A percentile compares a stretch with the other conserved stretches of the same genome.
phyloP scores from a whole-genome alignment of 441 rosid genomes.

The Corymbia calophylla region DNA sequence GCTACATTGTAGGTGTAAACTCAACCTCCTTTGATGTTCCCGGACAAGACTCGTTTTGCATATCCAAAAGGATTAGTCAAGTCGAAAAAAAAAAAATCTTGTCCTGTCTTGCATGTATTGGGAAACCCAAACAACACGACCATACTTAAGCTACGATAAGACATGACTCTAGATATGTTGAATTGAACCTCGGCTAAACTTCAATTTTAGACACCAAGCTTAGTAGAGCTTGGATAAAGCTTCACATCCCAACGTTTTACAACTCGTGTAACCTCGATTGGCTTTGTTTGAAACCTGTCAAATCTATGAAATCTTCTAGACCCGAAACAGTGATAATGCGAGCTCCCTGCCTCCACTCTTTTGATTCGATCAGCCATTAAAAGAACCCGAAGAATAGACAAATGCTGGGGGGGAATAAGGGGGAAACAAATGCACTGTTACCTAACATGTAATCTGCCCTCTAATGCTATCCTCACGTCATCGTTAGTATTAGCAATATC shows the following conservation, averaged over 20 bases:
- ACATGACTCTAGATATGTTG: not conserved
- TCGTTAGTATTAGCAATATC: not conserved
- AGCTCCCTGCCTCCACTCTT: not conserved
- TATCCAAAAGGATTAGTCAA: not conserved
- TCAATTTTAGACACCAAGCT: not conserved
- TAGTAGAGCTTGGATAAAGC: not conserved
- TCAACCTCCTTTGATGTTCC: not conserved
- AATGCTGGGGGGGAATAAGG: not conserved
- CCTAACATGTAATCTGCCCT: not conserved
- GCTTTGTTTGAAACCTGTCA: not conserved
- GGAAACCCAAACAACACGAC: not conserved
- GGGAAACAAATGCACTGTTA: not conserved
- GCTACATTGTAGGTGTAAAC: not conserved
- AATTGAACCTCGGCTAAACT: not conserved
- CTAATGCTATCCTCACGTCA: not conserved
- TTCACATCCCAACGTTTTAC: not conserved
- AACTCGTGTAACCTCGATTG: not conserved
- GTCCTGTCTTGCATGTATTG: not conserved
- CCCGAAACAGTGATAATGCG: not conserved
- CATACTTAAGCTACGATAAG: not conserved
- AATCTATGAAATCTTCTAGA: not conserved
- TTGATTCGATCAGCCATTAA: not conserved
- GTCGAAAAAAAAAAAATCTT: not conserved
- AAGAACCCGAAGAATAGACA: not conserved
- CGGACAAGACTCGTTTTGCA: rapidly evolving